A percentile compares a stretch with the other conserved stretches of the same genome.
phyloP scores from a whole-genome alignment of 257 asterid species.

The Solanum commersonii region DNA sequence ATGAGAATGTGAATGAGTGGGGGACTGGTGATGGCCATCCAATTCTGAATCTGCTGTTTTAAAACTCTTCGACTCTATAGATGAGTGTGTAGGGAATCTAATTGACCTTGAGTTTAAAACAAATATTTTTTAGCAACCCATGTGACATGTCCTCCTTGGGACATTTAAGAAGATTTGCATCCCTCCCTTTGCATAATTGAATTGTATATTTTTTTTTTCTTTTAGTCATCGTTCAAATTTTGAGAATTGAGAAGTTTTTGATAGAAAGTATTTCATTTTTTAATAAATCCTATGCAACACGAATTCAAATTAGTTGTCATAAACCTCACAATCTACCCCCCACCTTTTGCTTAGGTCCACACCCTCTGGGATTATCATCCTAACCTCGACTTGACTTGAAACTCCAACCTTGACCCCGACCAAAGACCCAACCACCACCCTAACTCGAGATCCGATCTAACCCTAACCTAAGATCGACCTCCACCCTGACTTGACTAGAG shows the following conservation, averaged over 20 bases:
- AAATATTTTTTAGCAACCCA: conserved; percentile 8
- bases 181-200: neutral
- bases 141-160: conserved; percentile 22
- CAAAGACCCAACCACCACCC: neutral
- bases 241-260: neutral
- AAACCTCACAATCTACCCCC: neutral
- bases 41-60: neutral
- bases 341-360: neutral
- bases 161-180: neutral
- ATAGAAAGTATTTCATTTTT: no score
- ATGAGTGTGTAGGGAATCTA: conserved; percentile 10
- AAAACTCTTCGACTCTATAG: neutral
- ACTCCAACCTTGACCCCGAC: neutral
- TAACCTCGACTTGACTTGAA: neutral
- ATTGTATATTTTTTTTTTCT: neutral
- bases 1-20: neutral
- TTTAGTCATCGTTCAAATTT: neutral
- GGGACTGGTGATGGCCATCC: neutral
- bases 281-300: neutral
- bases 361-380: neutral
- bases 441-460: no score
- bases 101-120: conserved; percentile 1
- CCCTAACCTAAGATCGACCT: no score
- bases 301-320: neutral
- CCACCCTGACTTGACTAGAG: neutral